Evolutionary conservation across 305 asterid genomes (phyloP), one percentile per base, ranked within the genome.

Genomic region (Petunia hybrid): DNA sequence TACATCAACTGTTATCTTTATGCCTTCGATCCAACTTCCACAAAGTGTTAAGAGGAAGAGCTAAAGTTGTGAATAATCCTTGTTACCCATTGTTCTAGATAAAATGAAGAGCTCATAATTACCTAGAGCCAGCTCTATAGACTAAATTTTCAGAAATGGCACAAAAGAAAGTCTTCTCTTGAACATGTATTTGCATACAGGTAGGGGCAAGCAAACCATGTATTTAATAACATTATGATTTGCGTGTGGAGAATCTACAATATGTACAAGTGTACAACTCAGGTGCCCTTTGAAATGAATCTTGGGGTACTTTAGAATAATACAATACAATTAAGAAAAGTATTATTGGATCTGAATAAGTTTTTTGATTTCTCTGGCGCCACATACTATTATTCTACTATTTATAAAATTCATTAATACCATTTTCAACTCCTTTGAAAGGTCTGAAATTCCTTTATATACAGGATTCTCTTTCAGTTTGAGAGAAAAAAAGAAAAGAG

Each of bases 201-300:
- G 76, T 65, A 80, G 40, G 79, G 77, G 35, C n/a, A 68, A 42
- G 77, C 42, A 71, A 71, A 65, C 7, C 45, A 40, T 51, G 35
- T 71, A 48, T 35, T 71, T 2, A 12, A 35, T 6, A 48, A 12
- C 10, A 73, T 48, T 48, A 73, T 48, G 12, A 9, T 73, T 51
- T 73, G 62, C 61, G 62, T 73, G 78, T 48, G 78, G 78, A 73
- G 70, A 86, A 82, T 88, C 86, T 75, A 89, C 91, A 53, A 22
- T 22, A 22, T 22, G 31, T 22, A 22, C 31, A 22, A 5, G 66
- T 75, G 31, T 65, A 83, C 91, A 88, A 88, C 75, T 88, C 60
- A 78, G 86, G 57, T 88, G 94, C 90, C 98, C 87, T 86, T 91
- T 94, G 88, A 89, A 90, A 80, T 94, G 97, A 91, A 91, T 89